Conservation (phyloP, 2,329 filamentous ascomycete genomes). For the Claviceps paspali region DNA sequence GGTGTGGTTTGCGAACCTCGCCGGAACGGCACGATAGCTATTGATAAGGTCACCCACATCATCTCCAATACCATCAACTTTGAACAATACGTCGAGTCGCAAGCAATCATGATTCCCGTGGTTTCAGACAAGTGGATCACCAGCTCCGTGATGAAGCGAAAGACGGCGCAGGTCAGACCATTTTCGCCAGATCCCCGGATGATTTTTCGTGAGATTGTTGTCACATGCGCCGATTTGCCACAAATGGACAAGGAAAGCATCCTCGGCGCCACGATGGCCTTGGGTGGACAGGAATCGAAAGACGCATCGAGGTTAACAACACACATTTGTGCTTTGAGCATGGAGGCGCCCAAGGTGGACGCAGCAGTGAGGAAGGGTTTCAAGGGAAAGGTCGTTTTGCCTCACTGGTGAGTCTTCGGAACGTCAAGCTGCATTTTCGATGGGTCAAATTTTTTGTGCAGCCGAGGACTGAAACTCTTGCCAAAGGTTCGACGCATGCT, state of each 20-base stretch:
- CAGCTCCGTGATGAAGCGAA: constrained; percentile 51
- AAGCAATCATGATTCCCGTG: constrained; percentile 67
- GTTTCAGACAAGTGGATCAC: constrained; percentile 72
- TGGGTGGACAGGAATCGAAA: constrained; percentile 70
- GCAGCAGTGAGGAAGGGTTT: constrained; percentile 48
- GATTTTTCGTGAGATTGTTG: constrained; percentile 72
- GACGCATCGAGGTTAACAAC: constrained; percentile 62
- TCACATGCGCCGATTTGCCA: constrained; percentile 75
- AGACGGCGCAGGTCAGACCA: constrained; percentile 62
- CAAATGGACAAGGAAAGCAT: constrained; percentile 83
- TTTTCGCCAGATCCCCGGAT: constrained; percentile 83
- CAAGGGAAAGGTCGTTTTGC: constrained; percentile 70
- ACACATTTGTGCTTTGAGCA: constrained; percentile 70
- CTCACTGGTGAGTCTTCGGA: constrained; percentile 56
- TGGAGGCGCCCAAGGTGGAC: constrained; percentile 58
- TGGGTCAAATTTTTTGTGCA: background rate
- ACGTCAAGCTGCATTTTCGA: background rate
- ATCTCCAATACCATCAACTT: constrained; percentile 73
- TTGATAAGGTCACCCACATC: constrained; percentile 38
- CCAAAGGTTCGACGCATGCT: constrained; percentile 82
- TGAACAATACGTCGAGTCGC: constrained; percentile 62
- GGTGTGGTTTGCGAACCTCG: constrained; percentile 31
- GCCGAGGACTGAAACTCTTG: background rate
- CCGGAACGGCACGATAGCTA: constrained; percentile 31
- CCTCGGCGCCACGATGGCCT: constrained; percentile 71